Evolutionary conservation across 768 basidiomycete genomes (phyloP).

Genomic region (Boletus subcaerulescens): DNA sequence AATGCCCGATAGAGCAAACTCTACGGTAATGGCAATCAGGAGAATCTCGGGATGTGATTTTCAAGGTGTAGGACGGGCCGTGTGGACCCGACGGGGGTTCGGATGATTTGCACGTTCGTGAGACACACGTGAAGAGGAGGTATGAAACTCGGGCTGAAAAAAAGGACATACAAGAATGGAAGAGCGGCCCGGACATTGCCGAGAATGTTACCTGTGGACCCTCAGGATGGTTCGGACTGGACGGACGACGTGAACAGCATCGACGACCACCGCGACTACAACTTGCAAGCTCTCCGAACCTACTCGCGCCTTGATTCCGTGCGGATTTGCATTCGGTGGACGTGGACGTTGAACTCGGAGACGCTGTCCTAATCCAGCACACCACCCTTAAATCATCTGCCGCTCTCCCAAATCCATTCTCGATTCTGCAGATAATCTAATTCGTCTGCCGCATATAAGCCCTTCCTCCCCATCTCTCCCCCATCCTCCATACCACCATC

Average conservation of each 20-base stretch:
- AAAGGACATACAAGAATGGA: conserved; percentile 1
- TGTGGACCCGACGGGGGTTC: conserved; percentile 6
- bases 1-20: neutral
- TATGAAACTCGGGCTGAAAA: conserved; percentile 6
- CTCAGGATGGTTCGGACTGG: neutral
- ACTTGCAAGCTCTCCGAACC: neutral
- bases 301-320: neutral
- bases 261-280: neutral
- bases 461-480: neutral
- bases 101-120: conserved; percentile 12
- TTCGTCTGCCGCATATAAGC: conserved; percentile 20
- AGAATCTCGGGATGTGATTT: conserved; percentile 13
- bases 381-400: conserved; percentile 20
- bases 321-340: neutral
- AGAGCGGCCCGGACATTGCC: conserved; percentile 21
- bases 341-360: neutral
- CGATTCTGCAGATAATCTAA: conserved; percentile 29
- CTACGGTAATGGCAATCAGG: conserved; percentile 1
- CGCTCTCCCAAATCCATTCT: conserved; percentile 21
- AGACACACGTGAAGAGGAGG: neutral
- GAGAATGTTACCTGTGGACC: neutral
- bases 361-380: conserved; percentile 27
- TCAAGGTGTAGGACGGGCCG: conserved; percentile 2
- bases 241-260: neutral
- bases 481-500: neutral